phyloP scores from a whole-genome alignment of 768 basidiomycete species.

The Austroboletus eburneus region DNA sequence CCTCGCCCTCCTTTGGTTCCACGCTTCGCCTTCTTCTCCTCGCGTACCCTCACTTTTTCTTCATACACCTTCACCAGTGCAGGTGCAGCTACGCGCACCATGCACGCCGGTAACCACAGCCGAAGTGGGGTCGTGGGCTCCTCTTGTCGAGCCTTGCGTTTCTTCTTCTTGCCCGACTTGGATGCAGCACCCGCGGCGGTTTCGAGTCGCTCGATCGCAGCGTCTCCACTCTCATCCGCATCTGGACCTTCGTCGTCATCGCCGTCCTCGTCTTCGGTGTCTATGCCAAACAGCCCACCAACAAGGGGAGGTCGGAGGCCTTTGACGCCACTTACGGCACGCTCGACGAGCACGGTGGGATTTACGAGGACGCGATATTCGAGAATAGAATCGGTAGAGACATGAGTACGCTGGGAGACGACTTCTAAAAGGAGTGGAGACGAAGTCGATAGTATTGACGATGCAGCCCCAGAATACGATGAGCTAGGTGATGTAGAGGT shows the following conservation, averaged over 20 bases:
- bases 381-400: constrained; percentile 62
- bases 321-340: constrained; percentile 63
- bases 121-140: constrained; percentile 51
- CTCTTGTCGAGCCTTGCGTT: constrained; percentile 25
- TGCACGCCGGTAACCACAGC: constrained; percentile 81
- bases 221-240: constrained; percentile 42
- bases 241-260: constrained; percentile 36
- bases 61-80: constrained; percentile 60
- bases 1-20: constrained; percentile 16
- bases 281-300: constrained; percentile 35
- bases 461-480: constrained; percentile 1
- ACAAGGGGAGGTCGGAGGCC: constrained; percentile 50
- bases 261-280: constrained; percentile 46
- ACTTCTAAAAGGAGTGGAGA: constrained; percentile 55
- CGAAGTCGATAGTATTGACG: constrained; percentile 26
- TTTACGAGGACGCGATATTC: constrained; percentile 82
- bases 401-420: constrained; percentile 59
- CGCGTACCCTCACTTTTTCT: constrained; percentile 49
- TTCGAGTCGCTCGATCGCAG: constrained; percentile 22
- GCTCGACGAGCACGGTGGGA: constrained; percentile 59
- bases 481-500: background rate
- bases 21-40: constrained; percentile 34
- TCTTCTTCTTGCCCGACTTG: constrained; percentile 21
- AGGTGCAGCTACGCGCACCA: constrained; percentile 68
- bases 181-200: constrained; percentile 21